Evolutionary conservation across 2,329 filamentous ascomycete species (phyloP).

Genomic region (Penicillium sp.): DNA sequence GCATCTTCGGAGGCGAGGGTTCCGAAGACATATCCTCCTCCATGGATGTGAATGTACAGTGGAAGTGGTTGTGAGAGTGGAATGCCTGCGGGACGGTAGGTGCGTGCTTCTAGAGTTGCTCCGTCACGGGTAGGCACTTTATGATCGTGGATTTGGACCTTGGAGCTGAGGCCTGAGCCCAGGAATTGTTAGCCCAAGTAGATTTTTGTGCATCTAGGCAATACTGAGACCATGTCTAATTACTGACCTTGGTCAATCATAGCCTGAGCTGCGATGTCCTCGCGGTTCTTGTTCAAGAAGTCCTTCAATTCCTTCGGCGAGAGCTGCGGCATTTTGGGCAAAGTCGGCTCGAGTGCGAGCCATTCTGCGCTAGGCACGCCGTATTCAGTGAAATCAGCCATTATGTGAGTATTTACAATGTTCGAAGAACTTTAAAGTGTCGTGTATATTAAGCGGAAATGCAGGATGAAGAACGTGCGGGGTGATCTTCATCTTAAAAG

Average conservation of each 20-base stretch:
- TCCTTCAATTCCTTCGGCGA: conserved; percentile 25
- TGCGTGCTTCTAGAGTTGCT: conserved; percentile 46
- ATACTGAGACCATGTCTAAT: background rate
- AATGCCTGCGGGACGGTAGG: conserved; percentile 44
- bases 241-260: conserved; percentile 31
- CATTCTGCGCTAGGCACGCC: conserved; percentile 47
- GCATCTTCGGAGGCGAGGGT: conserved; percentile 55
- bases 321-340: conserved; percentile 29
- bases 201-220: background rate
- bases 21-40: conserved; percentile 60
- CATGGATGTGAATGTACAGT: conserved; percentile 55
- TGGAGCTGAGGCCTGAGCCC: conserved; percentile 18
- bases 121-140: conserved; percentile 49
- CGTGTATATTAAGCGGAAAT: background rate
- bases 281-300: conserved; percentile 34
- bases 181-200: background rate
- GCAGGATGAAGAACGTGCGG: background rate
- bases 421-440: background rate
- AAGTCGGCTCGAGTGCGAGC: conserved; percentile 39
- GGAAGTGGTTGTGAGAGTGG: conserved; percentile 41
- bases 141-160: conserved; percentile 39
- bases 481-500: background rate
- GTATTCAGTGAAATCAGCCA: conserved; percentile 44
- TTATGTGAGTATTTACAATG: conserved; percentile 7
- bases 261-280: conserved; percentile 30